phyloP scores from a whole-genome alignment of 768 basidiomycete species.

The Termitomyces sp. region DNA sequence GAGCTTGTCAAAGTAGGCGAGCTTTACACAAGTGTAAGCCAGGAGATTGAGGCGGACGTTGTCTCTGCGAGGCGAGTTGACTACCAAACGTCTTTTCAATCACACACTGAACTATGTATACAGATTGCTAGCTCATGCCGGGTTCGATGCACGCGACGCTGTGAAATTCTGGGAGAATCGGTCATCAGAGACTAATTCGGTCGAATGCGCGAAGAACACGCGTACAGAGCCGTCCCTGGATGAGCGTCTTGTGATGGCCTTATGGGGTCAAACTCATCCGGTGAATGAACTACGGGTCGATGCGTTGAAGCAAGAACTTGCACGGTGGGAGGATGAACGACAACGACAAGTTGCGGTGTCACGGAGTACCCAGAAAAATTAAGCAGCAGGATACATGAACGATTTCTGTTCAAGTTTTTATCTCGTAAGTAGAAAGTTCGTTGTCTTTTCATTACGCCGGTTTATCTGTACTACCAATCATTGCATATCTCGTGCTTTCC shows the following conservation, averaged over 20 bases:
- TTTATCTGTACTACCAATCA: neutral
- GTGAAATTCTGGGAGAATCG: slow-evolving; percentile 80
- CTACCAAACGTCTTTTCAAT: neutral
- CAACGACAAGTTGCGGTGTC: slow-evolving; percentile 19
- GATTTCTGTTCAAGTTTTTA: too few relatives aligned
- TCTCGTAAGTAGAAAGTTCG: neutral
- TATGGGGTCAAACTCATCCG: slow-evolving; percentile 64
- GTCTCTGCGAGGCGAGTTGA: slow-evolving; percentile 73
- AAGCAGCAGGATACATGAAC: neutral
- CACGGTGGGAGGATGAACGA: slow-evolving; percentile 63
- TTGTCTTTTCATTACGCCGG: neutral
- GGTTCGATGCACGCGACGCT: slow-evolving; percentile 83
- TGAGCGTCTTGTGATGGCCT: slow-evolving; percentile 32
- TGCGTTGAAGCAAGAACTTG: slow-evolving; percentile 61
- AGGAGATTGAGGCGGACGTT: slow-evolving; percentile 92
- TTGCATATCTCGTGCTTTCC: neutral
- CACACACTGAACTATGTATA: neutral
- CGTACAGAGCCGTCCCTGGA: slow-evolving; percentile 8
- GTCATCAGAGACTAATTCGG: slow-evolving; percentile 29
- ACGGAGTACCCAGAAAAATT: neutral
- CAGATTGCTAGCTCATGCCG: slow-evolving; percentile 89
- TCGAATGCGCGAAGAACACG: slow-evolving; percentile 39
- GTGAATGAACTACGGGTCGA: slow-evolving; percentile 60
- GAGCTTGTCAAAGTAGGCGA: slow-evolving; percentile 71
- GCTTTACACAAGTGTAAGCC: slow-evolving; percentile 72